Base-by-base conservation (phyloP, 257 asterid species). In the Verbascum thapsus region DNA sequence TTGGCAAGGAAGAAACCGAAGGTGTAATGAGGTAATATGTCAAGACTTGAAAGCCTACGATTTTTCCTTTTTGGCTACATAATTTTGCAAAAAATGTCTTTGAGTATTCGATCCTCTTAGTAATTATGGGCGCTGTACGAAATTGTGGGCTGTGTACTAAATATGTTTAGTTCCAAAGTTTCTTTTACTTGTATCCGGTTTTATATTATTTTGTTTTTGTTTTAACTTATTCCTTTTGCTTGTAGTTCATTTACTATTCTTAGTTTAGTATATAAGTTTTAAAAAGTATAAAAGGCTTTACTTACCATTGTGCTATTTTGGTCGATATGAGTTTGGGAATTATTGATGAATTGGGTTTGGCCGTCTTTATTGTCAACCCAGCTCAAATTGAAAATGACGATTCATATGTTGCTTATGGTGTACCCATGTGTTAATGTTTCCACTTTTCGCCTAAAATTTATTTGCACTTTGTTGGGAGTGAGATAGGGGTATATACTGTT, bases 1-100 rank as follows among this genome's bases (percentile, higher is more conserved):
- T 70, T 88, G 75, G 96, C 96, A 3, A 62, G 98, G 61, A 91
- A 91, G 83, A 91, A 58, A 76, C 76, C 82, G 0, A 91, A 86
- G 76, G 75, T 73, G 9, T 74, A 77, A 23, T 64, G 69, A 66
- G 37, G 54, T 70, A 63, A 58, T 32, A 10, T n/a, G 49, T 18
- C 3, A 42, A 13, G 40, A 30, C 44, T 49, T n/a, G n/a, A 22
- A 40, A 22, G 69, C 72, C 59, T 38, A 7, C 35, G 5, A 19
- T 11, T 32, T 13, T 64, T 49, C 20, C 34, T 22, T 40, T 19
- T 50, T 9, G 20, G 65, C 44, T 3, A 35, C 43, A 49, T 4
- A n/a, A 52, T 20, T 17, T 51, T 42, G 52, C 13, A 19, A 18
- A 19, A 15, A 18, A 6, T 8, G 47, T 26, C 13, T 5, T 35